phyloP scores from a whole-genome alignment of 176 grass and related monocot genomes.

The Lolium rigidum region DNA sequence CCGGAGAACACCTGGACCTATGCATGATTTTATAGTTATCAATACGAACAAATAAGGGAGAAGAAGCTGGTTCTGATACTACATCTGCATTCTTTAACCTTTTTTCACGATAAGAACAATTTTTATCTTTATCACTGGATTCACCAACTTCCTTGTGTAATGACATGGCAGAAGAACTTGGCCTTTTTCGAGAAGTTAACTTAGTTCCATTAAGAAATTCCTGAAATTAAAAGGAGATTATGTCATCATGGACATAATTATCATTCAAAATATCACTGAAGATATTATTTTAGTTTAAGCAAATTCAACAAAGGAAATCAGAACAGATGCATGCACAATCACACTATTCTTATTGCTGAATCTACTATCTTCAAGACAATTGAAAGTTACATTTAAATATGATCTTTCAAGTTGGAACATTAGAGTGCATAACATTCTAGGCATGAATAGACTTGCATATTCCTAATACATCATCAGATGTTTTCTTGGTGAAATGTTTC shows the following conservation, averaged over 20 bases:
- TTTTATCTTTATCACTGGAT: slow-evolving; percentile 15
- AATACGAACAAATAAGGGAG: not conserved
- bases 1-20: not conserved
- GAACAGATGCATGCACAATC: not conserved
- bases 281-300: not conserved
- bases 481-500: no score
- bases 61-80: not conserved
- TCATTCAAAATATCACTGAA: no score
- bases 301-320: not conserved
- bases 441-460: no score
- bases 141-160: not conserved
- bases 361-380: no score
- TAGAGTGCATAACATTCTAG: no score
- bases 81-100: slow-evolving; percentile 23
- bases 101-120: slow-evolving; percentile 22
- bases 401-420: no score
- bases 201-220: slow-evolving; percentile 12
- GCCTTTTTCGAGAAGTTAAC: slow-evolving; percentile 25
- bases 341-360: not conserved
- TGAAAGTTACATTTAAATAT: no score
- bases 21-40: slow-evolving; percentile 19
- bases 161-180: slow-evolving; percentile 2
- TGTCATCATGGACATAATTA: slow-evolving; percentile 17
- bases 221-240: slow-evolving; percentile 30
- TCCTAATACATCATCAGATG: no score